Percentiles rank a stretch among this genome's conserved stretches.
These are phyloP conservation scores for Trypanosoma theileri DNA, from an alignment of 208 protist species.

Conservation along the genomic window DNA sequence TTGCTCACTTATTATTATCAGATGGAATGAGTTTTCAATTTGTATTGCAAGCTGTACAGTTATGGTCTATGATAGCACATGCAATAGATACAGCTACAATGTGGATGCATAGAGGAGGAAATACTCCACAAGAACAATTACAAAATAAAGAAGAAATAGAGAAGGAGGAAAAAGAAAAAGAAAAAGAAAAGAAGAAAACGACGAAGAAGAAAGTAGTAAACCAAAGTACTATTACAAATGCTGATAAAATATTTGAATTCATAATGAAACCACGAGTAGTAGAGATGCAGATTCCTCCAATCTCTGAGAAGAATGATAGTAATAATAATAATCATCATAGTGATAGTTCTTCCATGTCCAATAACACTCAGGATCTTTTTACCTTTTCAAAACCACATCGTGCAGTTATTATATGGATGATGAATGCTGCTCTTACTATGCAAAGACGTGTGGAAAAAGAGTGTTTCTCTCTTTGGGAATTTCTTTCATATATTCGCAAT, in stretches of 20 bases:
- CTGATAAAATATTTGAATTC: constrained; percentile 15
- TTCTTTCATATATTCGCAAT: constrained; percentile 29
- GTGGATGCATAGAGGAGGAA: too few species aligned
- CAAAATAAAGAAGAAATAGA: background rate
- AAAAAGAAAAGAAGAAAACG: background rate
- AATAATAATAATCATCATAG: background rate
- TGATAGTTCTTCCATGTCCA: background rate
- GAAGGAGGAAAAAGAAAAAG: background rate
- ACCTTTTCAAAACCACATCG: constrained; percentile 18
- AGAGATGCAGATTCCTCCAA: too few species aligned
- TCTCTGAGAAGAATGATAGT: too few species aligned
- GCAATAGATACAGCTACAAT: background rate
- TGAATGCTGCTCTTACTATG: background rate
- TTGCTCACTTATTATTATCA: constrained; percentile 19
- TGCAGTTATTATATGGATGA: constrained; percentile 11
- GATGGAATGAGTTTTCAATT: constrained; percentile 23
- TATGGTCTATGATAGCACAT: background rate
- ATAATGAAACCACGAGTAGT: constrained; percentile 1
- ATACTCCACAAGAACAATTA: background rate
- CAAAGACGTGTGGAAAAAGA: constrained; percentile 19
- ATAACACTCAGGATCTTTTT: background rate
- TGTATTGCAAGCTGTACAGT: constrained; percentile 1
- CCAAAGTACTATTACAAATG: background rate
- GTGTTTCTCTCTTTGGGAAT: constrained; percentile 34
- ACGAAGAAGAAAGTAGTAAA: background rate